A percentile compares a stretch with the other conserved stretches of the same genome.
Evolutionary conservation across 805 yeast genomes (phyloP).

Genomic region (Metschnikowia colocasiae): DNA sequence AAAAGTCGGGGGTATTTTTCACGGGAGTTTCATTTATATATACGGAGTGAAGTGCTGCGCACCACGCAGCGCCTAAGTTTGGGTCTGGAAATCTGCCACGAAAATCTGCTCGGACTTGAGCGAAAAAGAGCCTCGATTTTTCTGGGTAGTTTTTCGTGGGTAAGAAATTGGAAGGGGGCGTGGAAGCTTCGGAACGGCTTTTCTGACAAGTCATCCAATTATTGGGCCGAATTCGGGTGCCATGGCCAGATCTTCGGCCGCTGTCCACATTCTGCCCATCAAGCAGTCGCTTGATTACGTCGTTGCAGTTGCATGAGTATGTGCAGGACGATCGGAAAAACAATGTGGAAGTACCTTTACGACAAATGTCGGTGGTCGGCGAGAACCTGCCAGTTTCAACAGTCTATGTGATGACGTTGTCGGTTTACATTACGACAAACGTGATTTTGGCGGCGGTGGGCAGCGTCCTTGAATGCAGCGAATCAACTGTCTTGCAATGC

Average conservation of each 20-base stretch:
- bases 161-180: no score
- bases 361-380: neutral
- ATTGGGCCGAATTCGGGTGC: neutral
- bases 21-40: conserved; percentile 4
- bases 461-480: neutral
- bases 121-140: neutral
- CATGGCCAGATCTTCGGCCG: neutral
- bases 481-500: neutral
- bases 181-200: neutral
- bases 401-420: neutral
- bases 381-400: neutral
- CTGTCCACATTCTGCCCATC: neutral
- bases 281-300: conserved; percentile 14
- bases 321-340: conserved; percentile 2
- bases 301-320: conserved; percentile 15
- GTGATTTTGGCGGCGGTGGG: neutral
- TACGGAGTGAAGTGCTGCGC: conserved; percentile 2
- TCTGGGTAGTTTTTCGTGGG: neutral
- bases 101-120: neutral
- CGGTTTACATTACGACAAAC: neutral
- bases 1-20: neutral
- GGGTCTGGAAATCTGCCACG: neutral
- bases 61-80: conserved; percentile 1
- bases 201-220: neutral
- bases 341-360: neutral